These are phyloP conservation scores for Diplodia sapinea DNA, from an alignment of 2,329 filamentous ascomycete genomes.

Conservation along the genomic window DNA sequence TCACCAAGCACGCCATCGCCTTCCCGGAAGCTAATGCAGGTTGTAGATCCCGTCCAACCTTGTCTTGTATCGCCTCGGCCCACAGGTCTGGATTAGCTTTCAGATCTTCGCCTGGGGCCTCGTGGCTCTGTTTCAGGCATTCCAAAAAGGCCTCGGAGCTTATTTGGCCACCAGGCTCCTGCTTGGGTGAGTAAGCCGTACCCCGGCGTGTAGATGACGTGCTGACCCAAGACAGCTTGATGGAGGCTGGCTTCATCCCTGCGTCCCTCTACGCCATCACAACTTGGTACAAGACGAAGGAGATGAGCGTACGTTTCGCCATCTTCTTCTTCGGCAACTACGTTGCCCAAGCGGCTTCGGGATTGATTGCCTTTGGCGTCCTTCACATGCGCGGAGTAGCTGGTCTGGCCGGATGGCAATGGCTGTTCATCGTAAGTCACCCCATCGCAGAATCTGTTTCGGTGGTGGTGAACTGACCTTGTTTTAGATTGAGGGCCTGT, in stretches of 20 bases:
- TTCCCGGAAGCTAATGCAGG: conserved; percentile 21
- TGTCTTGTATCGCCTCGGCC: conserved; percentile 44
- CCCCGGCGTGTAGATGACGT: neutral
- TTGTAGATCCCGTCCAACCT: conserved; percentile 18
- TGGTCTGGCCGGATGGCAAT: conserved; percentile 50
- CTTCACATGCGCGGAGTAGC: conserved; percentile 65
- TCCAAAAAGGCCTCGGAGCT: conserved; percentile 46
- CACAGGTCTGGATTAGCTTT: conserved; percentile 47
- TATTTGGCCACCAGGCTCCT: conserved; percentile 49
- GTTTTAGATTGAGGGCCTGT: conserved; percentile 38
- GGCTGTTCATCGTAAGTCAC: conserved; percentile 47
- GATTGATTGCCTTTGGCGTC: conserved; percentile 64
- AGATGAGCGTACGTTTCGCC: conserved; percentile 64
- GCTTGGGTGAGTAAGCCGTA: conserved; percentile 40
- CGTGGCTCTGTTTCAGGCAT: conserved; percentile 51
- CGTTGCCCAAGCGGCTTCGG: conserved; percentile 65
- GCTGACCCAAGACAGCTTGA: conserved; percentile 23
- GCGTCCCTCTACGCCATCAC: conserved; percentile 57
- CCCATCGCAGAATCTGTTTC: conserved; percentile 34
- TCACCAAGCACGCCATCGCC: neutral
- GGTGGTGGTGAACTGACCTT: conserved; percentile 34
- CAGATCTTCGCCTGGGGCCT: conserved; percentile 49
- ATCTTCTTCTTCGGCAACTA: conserved; percentile 65
- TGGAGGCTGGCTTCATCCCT: conserved; percentile 55
- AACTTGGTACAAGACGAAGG: conserved; percentile 64